Conservation (phyloP, 345 rosid genomes). For the Corchorus olitorius region DNA sequence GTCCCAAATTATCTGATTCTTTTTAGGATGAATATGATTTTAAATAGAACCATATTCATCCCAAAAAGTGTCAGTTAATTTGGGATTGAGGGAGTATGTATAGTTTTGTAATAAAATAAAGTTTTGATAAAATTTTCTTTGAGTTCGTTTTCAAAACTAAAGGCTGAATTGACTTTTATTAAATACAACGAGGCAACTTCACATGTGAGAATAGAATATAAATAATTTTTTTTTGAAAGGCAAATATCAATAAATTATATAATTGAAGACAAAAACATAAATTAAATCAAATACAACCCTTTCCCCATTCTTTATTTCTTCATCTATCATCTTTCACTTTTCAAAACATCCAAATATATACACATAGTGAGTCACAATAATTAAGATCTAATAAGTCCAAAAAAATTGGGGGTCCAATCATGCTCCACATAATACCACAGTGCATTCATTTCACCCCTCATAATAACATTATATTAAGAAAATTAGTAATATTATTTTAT, state of each 20-base stretch:
- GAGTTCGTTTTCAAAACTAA: too few relatives aligned
- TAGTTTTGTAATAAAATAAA: too few relatives aligned
- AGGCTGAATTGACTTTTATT: background rate
- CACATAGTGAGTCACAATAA: background rate
- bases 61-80: too few relatives aligned
- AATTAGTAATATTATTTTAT: background rate
- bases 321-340: background rate
- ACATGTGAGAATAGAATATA: background rate
- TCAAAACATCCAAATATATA: background rate
- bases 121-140: too few relatives aligned
- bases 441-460: background rate
- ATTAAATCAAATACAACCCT: background rate
- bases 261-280: background rate
- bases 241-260: too few relatives aligned
- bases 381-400: background rate
- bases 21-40: too few relatives aligned
- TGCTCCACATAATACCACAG: background rate
- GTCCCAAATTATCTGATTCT: too few relatives aligned
- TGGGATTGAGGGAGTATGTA: too few relatives aligned
- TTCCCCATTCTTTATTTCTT: background rate
- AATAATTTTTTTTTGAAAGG: too few relatives aligned
- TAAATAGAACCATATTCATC: too few relatives aligned
- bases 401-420: conserved; percentile 13
- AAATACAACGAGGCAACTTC: background rate
- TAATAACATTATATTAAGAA: background rate